These are phyloP conservation scores for Tetrahymena borealis DNA, from an alignment of 73 alveolate species.

Conservation along the genomic window DNA sequence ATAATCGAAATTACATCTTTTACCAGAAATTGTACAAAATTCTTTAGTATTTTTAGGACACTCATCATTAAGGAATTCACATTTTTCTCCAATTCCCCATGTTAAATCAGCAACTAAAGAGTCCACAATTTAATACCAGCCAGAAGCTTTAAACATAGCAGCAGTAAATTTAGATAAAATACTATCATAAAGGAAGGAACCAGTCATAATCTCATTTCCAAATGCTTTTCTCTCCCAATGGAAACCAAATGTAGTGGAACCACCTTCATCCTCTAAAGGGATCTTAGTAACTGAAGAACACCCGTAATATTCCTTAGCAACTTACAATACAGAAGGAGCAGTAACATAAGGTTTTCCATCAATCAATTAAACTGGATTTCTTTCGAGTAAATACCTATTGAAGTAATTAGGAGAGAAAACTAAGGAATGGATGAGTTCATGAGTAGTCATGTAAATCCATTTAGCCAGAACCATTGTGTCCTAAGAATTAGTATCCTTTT, in stretches of 20 bases:
- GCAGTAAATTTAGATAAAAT: slow-evolving; percentile 12
- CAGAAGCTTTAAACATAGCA: slow-evolving; percentile 22
- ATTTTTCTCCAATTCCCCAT: slow-evolving; percentile 36
- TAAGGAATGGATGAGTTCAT: slow-evolving; percentile 14
- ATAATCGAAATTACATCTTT: slow-evolving; percentile 21
- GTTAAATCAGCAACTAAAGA: slow-evolving; percentile 20
- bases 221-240: slow-evolving; percentile 33
- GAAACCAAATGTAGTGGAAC: slow-evolving; percentile 14
- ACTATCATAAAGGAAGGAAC: slow-evolving; percentile 8
- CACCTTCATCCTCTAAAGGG: slow-evolving; percentile 30
- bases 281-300: slow-evolving; percentile 9
- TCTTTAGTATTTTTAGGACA: not conserved
- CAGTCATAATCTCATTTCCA: slow-evolving; percentile 41
- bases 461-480: not conserved
- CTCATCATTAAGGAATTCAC: not conserved
- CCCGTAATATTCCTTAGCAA: slow-evolving; percentile 9
- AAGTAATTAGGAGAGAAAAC: slow-evolving; percentile 11
- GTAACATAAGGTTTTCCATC: slow-evolving; percentile 23
- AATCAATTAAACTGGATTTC: not conserved
- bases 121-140: slow-evolving; percentile 26
- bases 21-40: slow-evolving; percentile 5
- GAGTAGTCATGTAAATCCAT: slow-evolving; percentile 30
- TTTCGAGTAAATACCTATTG: not conserved
- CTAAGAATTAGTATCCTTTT: not conserved
- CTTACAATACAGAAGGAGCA: slow-evolving; percentile 7